Evolutionary conservation across 768 basidiomycete species (phyloP), one percentile per base, ranked within the genome.

Genomic region (Hemileccinum rubropunctum): DNA sequence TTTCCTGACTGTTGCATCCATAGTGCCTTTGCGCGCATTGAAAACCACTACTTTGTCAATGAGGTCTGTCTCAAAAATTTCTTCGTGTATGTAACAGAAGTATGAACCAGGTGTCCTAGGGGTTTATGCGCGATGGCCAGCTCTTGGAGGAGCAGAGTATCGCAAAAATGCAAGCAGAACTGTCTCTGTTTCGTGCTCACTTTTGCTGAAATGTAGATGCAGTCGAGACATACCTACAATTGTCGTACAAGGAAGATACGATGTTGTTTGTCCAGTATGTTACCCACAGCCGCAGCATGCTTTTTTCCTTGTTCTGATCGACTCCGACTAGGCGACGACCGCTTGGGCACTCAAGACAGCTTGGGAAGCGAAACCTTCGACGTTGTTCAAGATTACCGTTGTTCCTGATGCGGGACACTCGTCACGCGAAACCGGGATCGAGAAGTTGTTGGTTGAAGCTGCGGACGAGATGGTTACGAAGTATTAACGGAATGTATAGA

Each of bases 41-140:
- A 93, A 71, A 92, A 92, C 60, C 91, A 95, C 60, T 95, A 88
- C 67, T 95, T 95, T 60, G 72, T 94, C 45, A 90, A 94, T 59
- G 78, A 81, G 47, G 88, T 88, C 46, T 53, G 74, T 65, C 35
- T 52, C 12, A 1, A 21, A 47, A 27, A 20, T 15, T 12, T 35
- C 32, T 32, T 17, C 42, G 13, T 47, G 34, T 50, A n/a, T 42
- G 17, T 28, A 14, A 27, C 6, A 37, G 10, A 39, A 32, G 8
- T 12, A 28, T 61, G 28, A 6, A 65, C 18, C 11, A n/a, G 20
- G 10, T 21, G 4, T 5, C 4, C 17, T 9, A 91, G 83, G 86
- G 88, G 3, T 95, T 91, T 68, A 84, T 94, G 83, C 76, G 89
- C 18, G 88, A 93, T 9, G 91, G 94, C 0, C 91, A 95, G 64